A percentile compares a stretch with the other conserved stretches of the same genome.
Conservation (phyloP, 1,284 basidiomycete species). For the Ceratobasidium sp. region DNA sequence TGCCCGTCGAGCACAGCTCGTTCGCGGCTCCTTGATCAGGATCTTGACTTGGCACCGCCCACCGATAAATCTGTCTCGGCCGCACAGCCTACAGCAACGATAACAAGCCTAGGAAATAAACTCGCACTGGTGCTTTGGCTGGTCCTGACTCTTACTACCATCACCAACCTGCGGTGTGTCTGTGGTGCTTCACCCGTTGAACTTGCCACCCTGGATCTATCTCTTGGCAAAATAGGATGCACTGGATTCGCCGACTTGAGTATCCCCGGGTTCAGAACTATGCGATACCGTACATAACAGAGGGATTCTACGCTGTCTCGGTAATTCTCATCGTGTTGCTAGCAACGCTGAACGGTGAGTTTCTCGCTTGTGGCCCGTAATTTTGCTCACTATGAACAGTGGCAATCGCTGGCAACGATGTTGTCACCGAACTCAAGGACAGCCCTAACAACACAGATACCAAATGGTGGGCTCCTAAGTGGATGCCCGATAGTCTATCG, state of each 20-base stretch:
- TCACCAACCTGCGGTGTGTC: neutral
- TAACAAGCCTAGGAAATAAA: neutral
- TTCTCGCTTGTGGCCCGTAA: neutral
- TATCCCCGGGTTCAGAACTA: conserved; percentile 33
- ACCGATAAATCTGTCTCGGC: neutral
- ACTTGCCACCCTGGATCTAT: neutral
- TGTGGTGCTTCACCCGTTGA: neutral
- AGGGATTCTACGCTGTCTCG: conserved; percentile 29
- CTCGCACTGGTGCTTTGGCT: neutral
- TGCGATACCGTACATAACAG: conserved; percentile 41
- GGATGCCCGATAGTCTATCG: conserved; percentile 30
- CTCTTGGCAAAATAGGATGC: neutral
- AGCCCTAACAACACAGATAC: conserved; percentile 31
- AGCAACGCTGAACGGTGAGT: conserved; percentile 20
- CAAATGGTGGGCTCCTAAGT: conserved; percentile 42
- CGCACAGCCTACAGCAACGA: conserved; percentile 6
- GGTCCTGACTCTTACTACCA: neutral
- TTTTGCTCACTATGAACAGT: neutral
- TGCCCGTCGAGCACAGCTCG: conserved; percentile 1
- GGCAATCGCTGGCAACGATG: conserved; percentile 40
- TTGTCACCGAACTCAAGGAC: conserved; percentile 42
- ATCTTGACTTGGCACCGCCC: conserved; percentile 15
- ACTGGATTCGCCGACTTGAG: conserved; percentile 25
- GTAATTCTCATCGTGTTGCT: conserved; percentile 24
- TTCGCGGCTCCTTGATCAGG: neutral